Evolutionary conservation across 768 basidiomycete genomes (phyloP).

Genomic region (Agaricus sinodeliciosus): DNA sequence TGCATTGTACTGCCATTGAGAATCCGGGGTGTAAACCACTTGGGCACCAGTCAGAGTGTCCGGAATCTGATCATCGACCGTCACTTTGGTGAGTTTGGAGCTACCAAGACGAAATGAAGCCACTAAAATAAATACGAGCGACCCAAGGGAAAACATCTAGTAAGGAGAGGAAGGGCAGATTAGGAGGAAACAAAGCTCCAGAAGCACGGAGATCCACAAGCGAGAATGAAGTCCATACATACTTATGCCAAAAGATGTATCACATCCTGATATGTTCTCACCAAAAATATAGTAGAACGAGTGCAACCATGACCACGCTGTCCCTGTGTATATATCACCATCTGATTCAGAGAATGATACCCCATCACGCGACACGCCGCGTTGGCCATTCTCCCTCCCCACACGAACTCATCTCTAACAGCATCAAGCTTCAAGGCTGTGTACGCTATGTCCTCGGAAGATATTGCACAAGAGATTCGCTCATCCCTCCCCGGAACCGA

Average conservation of each 20-base stretch:
- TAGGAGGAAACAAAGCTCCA: background rate
- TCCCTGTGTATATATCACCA: too few relatives aligned
- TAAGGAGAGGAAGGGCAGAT: background rate
- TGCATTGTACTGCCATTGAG: background rate
- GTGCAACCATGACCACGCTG: slow-evolving; percentile 6
- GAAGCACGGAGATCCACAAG: slow-evolving; percentile 1
- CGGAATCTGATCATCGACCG: background rate
- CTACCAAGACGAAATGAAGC: background rate
- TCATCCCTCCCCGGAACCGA: slow-evolving; percentile 67
- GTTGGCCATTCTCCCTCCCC: background rate
- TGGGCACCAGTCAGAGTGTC: background rate
- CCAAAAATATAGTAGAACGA: background rate
- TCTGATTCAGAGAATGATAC: background rate
- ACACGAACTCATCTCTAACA: background rate
- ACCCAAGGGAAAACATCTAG: slow-evolving; percentile 1
- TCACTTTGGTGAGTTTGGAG: background rate
- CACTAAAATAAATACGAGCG: background rate
- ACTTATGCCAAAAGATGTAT: slow-evolving; percentile 1
- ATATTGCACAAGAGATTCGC: slow-evolving; percentile 78
- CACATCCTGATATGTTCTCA: slow-evolving; percentile 7
- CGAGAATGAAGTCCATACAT: too few relatives aligned
- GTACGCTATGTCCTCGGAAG: slow-evolving; percentile 53
- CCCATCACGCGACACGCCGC: background rate
- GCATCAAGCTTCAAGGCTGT: slow-evolving; percentile 2
- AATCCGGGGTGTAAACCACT: background rate